Base-by-base conservation (phyloP, 2,329 filamentous ascomycete species). In the Alternaria sp. region DNA sequence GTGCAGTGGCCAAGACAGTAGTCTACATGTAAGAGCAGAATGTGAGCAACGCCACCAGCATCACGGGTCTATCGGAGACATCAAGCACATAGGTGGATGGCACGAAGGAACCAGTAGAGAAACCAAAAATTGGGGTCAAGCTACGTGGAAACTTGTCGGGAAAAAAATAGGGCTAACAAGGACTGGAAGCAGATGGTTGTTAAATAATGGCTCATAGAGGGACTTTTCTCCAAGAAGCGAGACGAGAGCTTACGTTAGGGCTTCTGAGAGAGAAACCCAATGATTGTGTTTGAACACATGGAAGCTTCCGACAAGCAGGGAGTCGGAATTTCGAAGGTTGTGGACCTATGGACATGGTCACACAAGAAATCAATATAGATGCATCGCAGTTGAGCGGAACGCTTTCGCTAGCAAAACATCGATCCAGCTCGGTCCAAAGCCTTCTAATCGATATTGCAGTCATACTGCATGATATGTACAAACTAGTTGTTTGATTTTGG, bases 1-100 rank as follows among this genome's bases (percentile, higher is more conserved):
- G 37, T 46, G 51, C 40, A 46, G 51, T 46, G 46, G 51, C 41
- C 42, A 41, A 54, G 46, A 54, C 51, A 21, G 9, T 34, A 21
- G 41, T 24, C 13, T 23, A 33, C 44, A 24, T 28, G 29, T 37
- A 29, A 14, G 14, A 44, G 40, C 40, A 44, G 36, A 36, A 21
- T 17, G 29, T 48, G 31, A 24, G 13, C 21, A 34, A 48, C 44
- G 44, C 44, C 39, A 41, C 39, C 44, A 8, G 23, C 40, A 44
- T 26, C 44, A 8, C 33, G 9, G 14, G 21, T 33, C 26, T 34
- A 23, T 11, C 21, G 48, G 48, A 39, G 7, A 39, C 48, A 26
- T 33, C 17, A 50, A 39, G 24, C 9, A 6, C 11, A 8, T 34
- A n/a, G 31, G 9, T 34, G 4, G 29, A 34, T n/a, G 31, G 17